phyloP scores from a whole-genome alignment of 148 eudicot genomes.

The Nepenthes gracilis region DNA sequence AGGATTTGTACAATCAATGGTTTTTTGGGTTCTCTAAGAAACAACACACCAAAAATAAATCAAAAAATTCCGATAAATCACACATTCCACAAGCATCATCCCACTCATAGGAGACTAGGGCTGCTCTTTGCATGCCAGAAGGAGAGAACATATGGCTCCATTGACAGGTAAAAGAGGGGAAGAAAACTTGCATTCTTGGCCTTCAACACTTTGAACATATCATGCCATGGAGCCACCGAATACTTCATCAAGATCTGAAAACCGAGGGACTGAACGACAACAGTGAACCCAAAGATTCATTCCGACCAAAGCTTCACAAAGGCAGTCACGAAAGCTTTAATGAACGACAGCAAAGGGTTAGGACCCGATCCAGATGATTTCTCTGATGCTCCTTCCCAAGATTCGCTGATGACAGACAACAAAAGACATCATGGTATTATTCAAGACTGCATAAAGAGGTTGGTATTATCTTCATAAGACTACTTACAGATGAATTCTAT shows the following conservation, averaged over 20 bases:
- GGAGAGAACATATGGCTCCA: too few relatives aligned
- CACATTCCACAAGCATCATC: too few relatives aligned
- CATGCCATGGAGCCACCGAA: too few relatives aligned
- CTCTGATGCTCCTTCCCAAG: slow-evolving; percentile 35
- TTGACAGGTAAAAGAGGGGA: too few relatives aligned
- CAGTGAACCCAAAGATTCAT: slow-evolving; percentile 6
- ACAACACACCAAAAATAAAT: too few relatives aligned
- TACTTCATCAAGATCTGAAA: neutral
- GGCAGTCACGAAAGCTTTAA: slow-evolving; percentile 38
- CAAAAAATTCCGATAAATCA: too few relatives aligned
- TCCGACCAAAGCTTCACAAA: slow-evolving; percentile 57
- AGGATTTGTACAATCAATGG: too few relatives aligned
- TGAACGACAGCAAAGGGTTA: slow-evolving; percentile 37
- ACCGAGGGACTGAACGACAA: neutral
- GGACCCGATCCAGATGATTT: slow-evolving; percentile 23
- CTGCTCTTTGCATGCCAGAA: too few relatives aligned
- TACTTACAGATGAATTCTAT: slow-evolving; percentile 70
- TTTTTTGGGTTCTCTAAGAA: too few relatives aligned
- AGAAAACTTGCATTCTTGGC: too few relatives aligned
- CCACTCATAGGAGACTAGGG: too few relatives aligned
- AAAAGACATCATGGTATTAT: neutral
- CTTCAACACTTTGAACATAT: too few relatives aligned
- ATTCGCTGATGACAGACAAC: slow-evolving; percentile 29
- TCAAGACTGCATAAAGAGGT: neutral
- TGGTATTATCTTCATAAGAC: neutral